Base-by-base conservation (phyloP, 31 red algal species). In the Odonthalia washingtoniensis region DNA sequence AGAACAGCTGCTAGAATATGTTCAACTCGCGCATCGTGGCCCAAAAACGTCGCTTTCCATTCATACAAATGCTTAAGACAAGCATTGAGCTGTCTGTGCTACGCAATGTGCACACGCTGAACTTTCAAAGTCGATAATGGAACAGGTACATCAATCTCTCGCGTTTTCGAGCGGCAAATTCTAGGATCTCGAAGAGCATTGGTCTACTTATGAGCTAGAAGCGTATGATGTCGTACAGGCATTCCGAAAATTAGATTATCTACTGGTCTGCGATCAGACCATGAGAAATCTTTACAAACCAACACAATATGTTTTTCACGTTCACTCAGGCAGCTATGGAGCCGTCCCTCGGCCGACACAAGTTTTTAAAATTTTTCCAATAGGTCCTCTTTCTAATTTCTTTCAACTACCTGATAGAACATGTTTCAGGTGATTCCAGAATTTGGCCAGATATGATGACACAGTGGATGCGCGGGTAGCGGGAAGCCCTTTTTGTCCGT, bases 61-160 rank as follows among this genome's bases (percentile, higher is more conserved):
- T 4, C 64, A 81, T 38, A 89, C 86, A n/a, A 76, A 80, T 43
- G 86, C 86, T 4, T 89, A 61, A 9, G 76, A 89, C 45, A 43
- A 70, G 27, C 64, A 89, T 65, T 89, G 86, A 62, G 75, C 76
- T 36, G 75, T 49, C 3, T 39, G 1, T 12, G 65, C 61, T 2
- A 89, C 77, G 3, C 77, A 81, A 41, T 77, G 24, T 24, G 24
- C 40, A 31, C 9, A 40, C 9, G 3, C 45, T 3, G 70, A 77
- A 26, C 76, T 77, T 1, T 39, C 44, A 3, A 87, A 76, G 46
- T 45, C 84, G 12, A 2, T 78, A 4, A 5, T 31, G 3, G 62
- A 89, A 26, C 75, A 89, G 41, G 3, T 33, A 3, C 75, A 81
- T 61, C n/a, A 89, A 40, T 60, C 86, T 52, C 44, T 76, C 5